Evolutionary conservation across 345 rosid genomes (phyloP), one percentile per base, ranked within the genome.

Genomic region (Excoecaria agallocha): DNA sequence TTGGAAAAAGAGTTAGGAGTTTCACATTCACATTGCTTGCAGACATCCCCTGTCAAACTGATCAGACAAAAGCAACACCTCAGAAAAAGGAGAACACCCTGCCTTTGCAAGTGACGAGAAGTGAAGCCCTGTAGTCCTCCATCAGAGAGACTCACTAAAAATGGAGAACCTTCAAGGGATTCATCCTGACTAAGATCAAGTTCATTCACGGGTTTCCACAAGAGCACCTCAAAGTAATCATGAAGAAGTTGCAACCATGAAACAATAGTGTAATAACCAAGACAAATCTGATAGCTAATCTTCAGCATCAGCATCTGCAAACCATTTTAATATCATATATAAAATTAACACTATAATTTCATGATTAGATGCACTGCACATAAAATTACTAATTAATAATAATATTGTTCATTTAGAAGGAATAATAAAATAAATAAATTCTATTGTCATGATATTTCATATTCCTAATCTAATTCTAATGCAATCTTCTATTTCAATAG

Each of bases 181-280:
- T 84, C 83, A 79, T 82, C 85, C 56, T 75, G 76, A 70, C 73
- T 48, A 65, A 80, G 59, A 39, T 68, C 76, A 3, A 59, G 13
- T 70, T 74, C 66, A 55, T 68, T 69, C 59, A 89, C 78, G 70
- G 83, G 76, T 59, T 78, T 83, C 57, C 74, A 76, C 73, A 91
- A 80, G 74, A 85, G 76, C 25, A 85, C 93, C 71, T 87, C 81
- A 82, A 85, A 91, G 80, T 87, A 84, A 46, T 61, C 70, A 67
- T 84, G 89, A 74, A 94, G 82, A 86, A 85, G 87, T 77, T 87
- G 88, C 91, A 92, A 78, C 97, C 97, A 92, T 59, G 88, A 85
- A 77, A 70, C 60, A 60, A 81, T 82, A 64, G 80, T 75, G 49
- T 84, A 61, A 81, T 76, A 58, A 66, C 82, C 83, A 45, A 84